These are phyloP conservation scores for Erodium trifolium DNA, from an alignment of 441 rosid species.

Conservation along the genomic window DNA sequence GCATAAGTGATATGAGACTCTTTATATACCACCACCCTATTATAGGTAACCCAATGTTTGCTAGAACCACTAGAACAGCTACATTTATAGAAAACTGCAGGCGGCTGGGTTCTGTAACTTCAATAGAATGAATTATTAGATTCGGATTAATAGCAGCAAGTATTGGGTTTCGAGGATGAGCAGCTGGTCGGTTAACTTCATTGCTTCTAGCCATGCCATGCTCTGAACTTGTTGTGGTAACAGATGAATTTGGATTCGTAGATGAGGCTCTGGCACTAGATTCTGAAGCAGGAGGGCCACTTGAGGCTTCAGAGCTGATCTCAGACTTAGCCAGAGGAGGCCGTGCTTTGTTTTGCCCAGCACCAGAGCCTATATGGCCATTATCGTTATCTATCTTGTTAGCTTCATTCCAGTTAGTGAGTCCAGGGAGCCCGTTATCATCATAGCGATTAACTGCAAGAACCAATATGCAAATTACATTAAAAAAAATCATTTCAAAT, in stretches of 20 bases:
- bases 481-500: background rate
- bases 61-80: background rate
- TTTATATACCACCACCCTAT: background rate
- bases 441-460: background rate
- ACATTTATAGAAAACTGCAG: background rate
- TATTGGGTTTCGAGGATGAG: background rate
- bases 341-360: background rate
- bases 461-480: background rate
- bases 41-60: background rate
- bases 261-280: background rate
- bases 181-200: background rate
- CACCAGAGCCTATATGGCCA: background rate
- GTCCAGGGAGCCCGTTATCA: background rate
- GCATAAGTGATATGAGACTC: background rate
- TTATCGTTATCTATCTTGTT: background rate
- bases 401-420: background rate
- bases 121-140: background rate
- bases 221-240: background rate
- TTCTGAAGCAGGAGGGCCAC: background rate
- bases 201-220: background rate
- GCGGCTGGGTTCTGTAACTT: background rate
- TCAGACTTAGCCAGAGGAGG: background rate
- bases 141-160: background rate
- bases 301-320: slow-evolving; percentile 5
- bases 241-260: background rate